Evolutionary conservation across 768 basidiomycete genomes (phyloP).

Genomic region (Kwoniella botswanensis): DNA sequence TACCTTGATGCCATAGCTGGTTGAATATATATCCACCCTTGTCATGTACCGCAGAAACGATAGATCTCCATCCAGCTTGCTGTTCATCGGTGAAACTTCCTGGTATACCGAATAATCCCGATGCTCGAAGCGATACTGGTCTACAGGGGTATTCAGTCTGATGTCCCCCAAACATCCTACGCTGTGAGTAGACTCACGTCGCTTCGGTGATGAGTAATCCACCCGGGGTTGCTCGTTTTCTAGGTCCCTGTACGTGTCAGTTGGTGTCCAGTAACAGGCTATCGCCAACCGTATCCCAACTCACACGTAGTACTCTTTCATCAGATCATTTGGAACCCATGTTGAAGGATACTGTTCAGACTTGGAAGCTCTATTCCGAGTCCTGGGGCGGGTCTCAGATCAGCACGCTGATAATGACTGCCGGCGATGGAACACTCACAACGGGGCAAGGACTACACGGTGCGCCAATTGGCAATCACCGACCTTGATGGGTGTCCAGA

Average conservation of each 20-base stretch:
- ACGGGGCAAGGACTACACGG: slow-evolving; percentile 28
- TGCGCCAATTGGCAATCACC: slow-evolving; percentile 25
- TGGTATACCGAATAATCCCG: slow-evolving; percentile 25
- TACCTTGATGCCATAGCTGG: slow-evolving; percentile 34
- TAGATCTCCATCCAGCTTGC: slow-evolving; percentile 22
- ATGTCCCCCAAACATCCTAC: too few species aligned
- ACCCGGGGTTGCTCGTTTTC: slow-evolving; percentile 52
- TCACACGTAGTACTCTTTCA: slow-evolving; percentile 30
- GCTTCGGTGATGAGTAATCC: slow-evolving; percentile 56
- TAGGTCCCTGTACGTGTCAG: not conserved
- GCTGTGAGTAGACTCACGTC: slow-evolving; percentile 16
- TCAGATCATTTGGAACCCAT: slow-evolving; percentile 32
- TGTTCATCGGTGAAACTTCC: slow-evolving; percentile 34
- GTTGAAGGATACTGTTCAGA: slow-evolving; percentile 4
- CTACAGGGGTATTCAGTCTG: not conserved
- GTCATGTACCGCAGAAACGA: slow-evolving; percentile 22
- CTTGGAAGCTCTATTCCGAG: slow-evolving; percentile 20
- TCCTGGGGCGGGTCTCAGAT: slow-evolving; percentile 9
- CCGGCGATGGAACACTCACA: slow-evolving; percentile 18
- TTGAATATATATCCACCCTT: slow-evolving; percentile 24
- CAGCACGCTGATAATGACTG: not conserved
- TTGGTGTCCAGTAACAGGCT: not conserved
- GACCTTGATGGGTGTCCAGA: slow-evolving; percentile 26
- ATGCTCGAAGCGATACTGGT: slow-evolving; percentile 34
- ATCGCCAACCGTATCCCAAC: not conserved